Percentiles rank a stretch among this genome's conserved stretches.
Evolutionary conservation across 106 monocot species (phyloP).

Genomic region (Dendrobium chrysotoxum): DNA sequence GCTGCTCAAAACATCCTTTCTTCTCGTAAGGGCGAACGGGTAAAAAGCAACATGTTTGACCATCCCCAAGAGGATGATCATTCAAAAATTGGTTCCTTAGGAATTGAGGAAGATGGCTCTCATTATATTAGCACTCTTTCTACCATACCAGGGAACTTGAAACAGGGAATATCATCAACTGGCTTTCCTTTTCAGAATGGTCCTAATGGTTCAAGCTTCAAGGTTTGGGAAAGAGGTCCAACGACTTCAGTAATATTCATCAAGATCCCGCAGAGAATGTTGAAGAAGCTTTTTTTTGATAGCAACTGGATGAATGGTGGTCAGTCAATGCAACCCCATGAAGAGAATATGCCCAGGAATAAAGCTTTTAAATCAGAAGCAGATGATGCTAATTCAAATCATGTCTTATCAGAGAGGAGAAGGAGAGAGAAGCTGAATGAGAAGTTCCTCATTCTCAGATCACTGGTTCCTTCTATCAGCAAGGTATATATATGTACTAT

Average conservation of each 20-base stretch:
- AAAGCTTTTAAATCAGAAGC: constrained; percentile 22
- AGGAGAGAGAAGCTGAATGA: constrained; percentile 81
- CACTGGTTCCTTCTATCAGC: constrained; percentile 63
- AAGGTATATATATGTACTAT: constrained; percentile 34
- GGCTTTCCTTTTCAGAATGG: constrained; percentile 7
- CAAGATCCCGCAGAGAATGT: constrained; percentile 34
- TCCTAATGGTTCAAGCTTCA: constrained; percentile 45
- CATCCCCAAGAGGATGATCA: constrained; percentile 19
- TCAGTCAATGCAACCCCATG: background rate
- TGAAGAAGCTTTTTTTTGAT: constrained; percentile 56
- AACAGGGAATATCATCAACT: background rate
- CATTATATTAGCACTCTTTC: constrained; percentile 47
- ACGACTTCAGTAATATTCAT: background rate
- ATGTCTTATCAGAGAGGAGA: constrained; percentile 55
- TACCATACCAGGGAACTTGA: constrained; percentile 29
- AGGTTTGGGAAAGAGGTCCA: constrained; percentile 25
- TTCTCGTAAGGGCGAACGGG: constrained; percentile 19
- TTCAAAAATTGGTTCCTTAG: constrained; percentile 21
- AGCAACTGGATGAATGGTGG: constrained; percentile 22
- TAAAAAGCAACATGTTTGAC: background rate
- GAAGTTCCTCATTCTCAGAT: constrained; percentile 63
- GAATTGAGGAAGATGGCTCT: constrained; percentile 23
- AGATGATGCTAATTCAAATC: constrained; percentile 32
- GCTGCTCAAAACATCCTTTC: constrained; percentile 18
- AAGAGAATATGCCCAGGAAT: constrained; percentile 17